Evolutionary conservation across 805 yeast genomes (phyloP).

Genomic region (Kodamaea nitidulidarum): DNA sequence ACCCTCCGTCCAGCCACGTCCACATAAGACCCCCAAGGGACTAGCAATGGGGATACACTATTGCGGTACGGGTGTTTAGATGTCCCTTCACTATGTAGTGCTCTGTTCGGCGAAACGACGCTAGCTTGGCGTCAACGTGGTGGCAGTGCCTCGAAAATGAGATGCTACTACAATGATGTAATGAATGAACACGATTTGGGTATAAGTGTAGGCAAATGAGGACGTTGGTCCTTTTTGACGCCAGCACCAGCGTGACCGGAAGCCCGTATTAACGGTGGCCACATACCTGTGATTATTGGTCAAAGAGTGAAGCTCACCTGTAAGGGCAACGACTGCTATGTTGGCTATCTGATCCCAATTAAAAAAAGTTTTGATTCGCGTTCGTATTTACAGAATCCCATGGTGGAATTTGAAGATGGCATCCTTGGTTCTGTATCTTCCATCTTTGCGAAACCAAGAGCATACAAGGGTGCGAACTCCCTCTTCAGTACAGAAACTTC

Average conservation of each 20-base stretch:
- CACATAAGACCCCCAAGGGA: not conserved
- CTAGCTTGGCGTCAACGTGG: not conserved
- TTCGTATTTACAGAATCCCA: not conserved
- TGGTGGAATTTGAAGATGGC: constrained; percentile 8
- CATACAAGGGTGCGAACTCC: not conserved
- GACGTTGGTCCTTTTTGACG: not conserved
- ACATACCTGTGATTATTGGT: not conserved
- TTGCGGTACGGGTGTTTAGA: constrained; percentile 4
- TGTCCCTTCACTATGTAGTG: constrained; percentile 2
- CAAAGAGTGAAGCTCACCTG: not conserved
- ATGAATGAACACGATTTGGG: no score
- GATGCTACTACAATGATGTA: not conserved
- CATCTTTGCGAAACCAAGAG: constrained; percentile 1
- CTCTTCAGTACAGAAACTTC: not conserved
- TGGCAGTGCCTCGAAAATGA: not conserved
- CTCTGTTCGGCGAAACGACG: not conserved
- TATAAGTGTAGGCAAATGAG: no score
- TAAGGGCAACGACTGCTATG: not conserved
- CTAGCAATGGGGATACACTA: constrained; percentile 1
- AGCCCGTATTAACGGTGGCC: not conserved
- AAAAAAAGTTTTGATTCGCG: not conserved
- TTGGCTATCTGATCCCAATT: constrained; percentile 1
- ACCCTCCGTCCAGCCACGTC: not conserved
- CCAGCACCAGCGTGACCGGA: not conserved
- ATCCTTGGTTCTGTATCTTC: constrained; percentile 5